A percentile compares a stretch with the other conserved stretches of the same genome.
Evolutionary conservation across 306 rosid genomes (phyloP).

Genomic region (Cicer arietinum): DNA sequence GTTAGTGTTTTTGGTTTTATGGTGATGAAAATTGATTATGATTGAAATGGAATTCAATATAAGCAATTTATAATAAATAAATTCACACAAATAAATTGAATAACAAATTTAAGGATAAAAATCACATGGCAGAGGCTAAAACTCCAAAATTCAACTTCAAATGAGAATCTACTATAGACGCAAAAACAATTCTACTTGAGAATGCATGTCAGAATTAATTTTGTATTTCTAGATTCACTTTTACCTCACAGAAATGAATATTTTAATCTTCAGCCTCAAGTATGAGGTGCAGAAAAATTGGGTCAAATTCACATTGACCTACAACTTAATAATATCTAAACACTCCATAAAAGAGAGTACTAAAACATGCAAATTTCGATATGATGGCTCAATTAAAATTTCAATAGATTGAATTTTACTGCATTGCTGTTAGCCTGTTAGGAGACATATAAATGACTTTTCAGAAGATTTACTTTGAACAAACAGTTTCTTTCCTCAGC

Average conservation of each 20-base stretch:
- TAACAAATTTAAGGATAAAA: background rate
- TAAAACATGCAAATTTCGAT: slow-evolving; percentile 8
- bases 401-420: slow-evolving; percentile 12
- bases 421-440: slow-evolving; percentile 25
- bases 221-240: background rate
- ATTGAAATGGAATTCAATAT: background rate
- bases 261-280: slow-evolving; percentile 18
- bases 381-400: slow-evolving; percentile 17
- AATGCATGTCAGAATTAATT: background rate
- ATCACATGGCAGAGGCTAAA: background rate
- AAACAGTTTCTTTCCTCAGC: slow-evolving; percentile 69
- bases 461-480: slow-evolving; percentile 62
- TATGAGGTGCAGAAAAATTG: background rate
- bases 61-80: background rate
- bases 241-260: background rate
- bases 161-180: background rate
- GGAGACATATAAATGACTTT: slow-evolving; percentile 18
- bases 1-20: background rate
- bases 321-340: slow-evolving; percentile 8
- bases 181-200: background rate
- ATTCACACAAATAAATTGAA: background rate
- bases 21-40: background rate
- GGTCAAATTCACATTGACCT: background rate
- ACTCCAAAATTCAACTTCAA: background rate
- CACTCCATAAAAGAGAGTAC: background rate